These are phyloP conservation scores for Thuja plicata DNA, from an alignment of 83 land plant species.

Conservation along the genomic window DNA sequence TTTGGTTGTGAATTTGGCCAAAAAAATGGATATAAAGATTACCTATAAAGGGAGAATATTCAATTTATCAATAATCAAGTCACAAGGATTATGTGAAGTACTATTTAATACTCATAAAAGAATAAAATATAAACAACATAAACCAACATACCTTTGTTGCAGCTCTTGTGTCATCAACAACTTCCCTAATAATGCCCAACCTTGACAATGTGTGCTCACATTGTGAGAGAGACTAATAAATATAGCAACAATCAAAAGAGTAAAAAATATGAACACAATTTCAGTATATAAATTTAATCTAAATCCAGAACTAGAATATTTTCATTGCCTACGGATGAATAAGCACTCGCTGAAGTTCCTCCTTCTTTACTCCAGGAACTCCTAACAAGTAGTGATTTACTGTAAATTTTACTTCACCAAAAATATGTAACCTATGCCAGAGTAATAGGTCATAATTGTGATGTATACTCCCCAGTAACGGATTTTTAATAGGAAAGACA, in stretches of 20 bases:
- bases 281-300: neutral
- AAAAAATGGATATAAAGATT: neutral
- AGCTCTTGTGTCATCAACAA: slow-evolving; percentile 91
- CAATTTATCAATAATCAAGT: neutral
- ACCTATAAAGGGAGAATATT: neutral
- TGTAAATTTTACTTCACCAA: slow-evolving; percentile 82
- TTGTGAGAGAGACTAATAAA: slow-evolving; percentile 68
- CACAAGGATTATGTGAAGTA: neutral
- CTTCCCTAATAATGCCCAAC: slow-evolving; percentile 78
- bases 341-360: slow-evolving; percentile 69
- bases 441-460: slow-evolving; percentile 85
- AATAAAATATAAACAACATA: neutral
- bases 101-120: neutral
- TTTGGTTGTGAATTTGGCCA: neutral
- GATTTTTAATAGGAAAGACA: slow-evolving; percentile 85
- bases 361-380: slow-evolving; percentile 65
- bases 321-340: slow-evolving; percentile 80
- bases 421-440: slow-evolving; percentile 81
- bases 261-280: neutral
- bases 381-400: slow-evolving; percentile 85
- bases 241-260: neutral
- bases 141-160: slow-evolving; percentile 69
- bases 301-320: neutral
- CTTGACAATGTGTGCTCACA: slow-evolving; percentile 77
- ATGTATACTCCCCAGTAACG: slow-evolving; percentile 87